Conservation (phyloP, 139 green algal species). For the Chlorella sorokiniana region DNA sequence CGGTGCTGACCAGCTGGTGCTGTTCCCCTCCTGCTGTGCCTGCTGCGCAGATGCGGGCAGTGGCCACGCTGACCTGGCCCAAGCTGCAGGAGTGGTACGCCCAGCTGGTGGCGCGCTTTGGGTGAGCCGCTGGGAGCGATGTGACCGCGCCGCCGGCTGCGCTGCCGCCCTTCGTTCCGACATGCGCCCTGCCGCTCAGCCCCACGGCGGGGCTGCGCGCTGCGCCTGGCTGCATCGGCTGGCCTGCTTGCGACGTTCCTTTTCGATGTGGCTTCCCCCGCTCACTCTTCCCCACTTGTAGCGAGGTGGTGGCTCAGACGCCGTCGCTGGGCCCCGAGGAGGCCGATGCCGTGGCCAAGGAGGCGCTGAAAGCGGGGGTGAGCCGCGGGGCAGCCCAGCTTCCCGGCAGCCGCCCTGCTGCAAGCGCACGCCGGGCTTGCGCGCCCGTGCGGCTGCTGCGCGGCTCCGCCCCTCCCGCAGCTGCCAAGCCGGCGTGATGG, state of each 20-base stretch:
- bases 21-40: not conserved
- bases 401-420: too few relatives aligned
- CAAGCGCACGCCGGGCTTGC: too few relatives aligned
- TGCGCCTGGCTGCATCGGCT: too few relatives aligned
- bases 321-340: not conserved
- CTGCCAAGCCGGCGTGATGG: too few relatives aligned
- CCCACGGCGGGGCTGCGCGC: too few relatives aligned
- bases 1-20: not conserved
- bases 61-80: slow-evolving; percentile 22
- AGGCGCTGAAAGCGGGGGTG: slow-evolving; percentile 15
- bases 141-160: too few relatives aligned
- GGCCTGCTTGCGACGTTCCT: too few relatives aligned
- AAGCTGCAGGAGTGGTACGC: slow-evolving; percentile 29
- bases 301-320: not conserved
- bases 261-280: too few relatives aligned
- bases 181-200: too few relatives aligned
- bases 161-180: too few relatives aligned
- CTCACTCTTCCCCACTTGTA: not conserved
- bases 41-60: slow-evolving; percentile 9
- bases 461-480: too few relatives aligned
- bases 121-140: not conserved
- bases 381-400: not conserved
- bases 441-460: too few relatives aligned
- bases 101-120: not conserved
- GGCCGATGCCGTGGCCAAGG: slow-evolving; percentile 1